phyloP scores from a whole-genome alignment of 768 basidiomycete genomes.

The Calvatia gigantea region DNA sequence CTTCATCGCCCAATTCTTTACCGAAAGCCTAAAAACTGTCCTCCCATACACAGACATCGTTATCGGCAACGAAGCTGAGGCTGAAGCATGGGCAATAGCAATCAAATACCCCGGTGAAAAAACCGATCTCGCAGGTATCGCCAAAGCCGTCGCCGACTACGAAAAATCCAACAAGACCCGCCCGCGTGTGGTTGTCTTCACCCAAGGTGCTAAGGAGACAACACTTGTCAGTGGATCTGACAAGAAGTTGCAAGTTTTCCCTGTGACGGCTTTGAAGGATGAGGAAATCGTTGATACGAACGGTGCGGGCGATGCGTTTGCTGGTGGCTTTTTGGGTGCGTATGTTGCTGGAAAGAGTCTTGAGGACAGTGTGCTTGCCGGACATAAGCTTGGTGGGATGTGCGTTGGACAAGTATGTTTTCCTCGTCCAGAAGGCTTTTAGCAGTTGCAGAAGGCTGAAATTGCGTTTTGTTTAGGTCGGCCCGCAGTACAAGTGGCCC shows the following conservation, averaged over 20 bases:
- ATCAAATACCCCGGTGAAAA: conserved; percentile 65
- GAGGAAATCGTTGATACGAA: conserved; percentile 92
- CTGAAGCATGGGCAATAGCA: conserved; percentile 77
- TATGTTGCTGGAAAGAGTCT: conserved; percentile 73
- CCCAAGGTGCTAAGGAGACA: conserved; percentile 82
- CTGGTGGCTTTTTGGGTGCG: conserved; percentile 92
- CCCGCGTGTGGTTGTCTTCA: conserved; percentile 84
- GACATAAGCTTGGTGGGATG: conserved; percentile 84
- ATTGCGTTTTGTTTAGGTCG: conserved; percentile 30
- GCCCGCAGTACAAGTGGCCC: conserved; percentile 51
- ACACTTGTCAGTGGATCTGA: conserved; percentile 63
- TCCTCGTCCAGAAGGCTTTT: not conserved
- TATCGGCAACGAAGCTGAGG: conserved; percentile 97
- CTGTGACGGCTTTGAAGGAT: conserved; percentile 54
- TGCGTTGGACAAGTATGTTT: conserved; percentile 71
- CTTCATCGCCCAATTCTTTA: conserved; percentile 95
- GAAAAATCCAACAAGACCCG: conserved; percentile 75
- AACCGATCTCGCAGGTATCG: conserved; percentile 59
- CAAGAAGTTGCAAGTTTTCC: conserved; percentile 52
- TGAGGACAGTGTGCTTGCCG: conserved; percentile 76
- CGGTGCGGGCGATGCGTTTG: conserved; percentile 96
- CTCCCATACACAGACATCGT: conserved; percentile 84
- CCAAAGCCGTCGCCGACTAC: conserved; percentile 68
- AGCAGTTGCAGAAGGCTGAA: not conserved
- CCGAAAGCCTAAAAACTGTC: conserved; percentile 72